Evolutionary conservation across 345 rosid species (phyloP).

Genomic region (Corymbia maculata): DNA sequence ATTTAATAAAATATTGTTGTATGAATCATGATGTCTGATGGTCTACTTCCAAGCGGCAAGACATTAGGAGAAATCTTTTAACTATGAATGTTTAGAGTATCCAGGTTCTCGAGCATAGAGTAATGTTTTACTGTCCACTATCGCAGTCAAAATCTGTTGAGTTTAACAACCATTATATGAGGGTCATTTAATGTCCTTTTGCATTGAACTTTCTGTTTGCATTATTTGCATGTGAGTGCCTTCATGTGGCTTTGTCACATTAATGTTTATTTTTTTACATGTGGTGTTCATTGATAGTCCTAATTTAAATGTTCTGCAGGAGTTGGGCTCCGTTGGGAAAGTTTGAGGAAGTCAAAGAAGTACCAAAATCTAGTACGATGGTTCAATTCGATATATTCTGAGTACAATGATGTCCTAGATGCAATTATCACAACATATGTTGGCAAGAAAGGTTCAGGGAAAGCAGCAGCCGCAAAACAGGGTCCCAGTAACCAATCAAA

Average conservation of each 20-base stretch:
- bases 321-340: conserved; percentile 83
- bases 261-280: neutral
- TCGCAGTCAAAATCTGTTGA: neutral
- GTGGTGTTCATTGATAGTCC: neutral
- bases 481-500: conserved; percentile 5
- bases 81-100: neutral
- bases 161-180: neutral
- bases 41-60: neutral
- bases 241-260: neutral
- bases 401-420: conserved; percentile 43
- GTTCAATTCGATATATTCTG: conserved; percentile 65
- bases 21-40: neutral
- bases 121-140: neutral
- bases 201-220: neutral
- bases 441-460: conserved; percentile 52
- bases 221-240: neutral
- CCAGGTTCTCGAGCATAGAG: neutral
- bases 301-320: conserved; percentile 23
- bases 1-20: neutral
- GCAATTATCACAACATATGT: conserved; percentile 39
- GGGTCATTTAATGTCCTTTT: neutral
- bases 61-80: neutral
- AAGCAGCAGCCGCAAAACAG: conserved; percentile 33
- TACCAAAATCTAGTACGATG: conserved; percentile 71
- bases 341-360: conserved; percentile 88